A percentile compares a stretch with the other conserved stretches of the same genome.
Conservation (phyloP, 768 basidiomycete genomes). For the Leccinum broughii region DNA sequence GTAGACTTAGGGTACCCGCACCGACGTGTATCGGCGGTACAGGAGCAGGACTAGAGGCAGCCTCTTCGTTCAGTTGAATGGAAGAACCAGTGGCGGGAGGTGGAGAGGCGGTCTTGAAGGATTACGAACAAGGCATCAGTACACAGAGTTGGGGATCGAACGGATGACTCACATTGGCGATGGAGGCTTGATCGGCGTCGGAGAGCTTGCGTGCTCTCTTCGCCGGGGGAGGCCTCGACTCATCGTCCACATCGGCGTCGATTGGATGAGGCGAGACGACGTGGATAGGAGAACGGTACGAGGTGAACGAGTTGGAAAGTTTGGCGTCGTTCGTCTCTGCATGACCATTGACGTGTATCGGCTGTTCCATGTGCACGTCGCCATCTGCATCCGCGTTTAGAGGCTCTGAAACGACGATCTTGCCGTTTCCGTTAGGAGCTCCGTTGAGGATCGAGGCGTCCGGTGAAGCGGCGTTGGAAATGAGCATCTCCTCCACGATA, state of each 20-base stretch:
- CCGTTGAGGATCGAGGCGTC: slow-evolving; percentile 5
- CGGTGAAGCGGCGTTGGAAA: slow-evolving; percentile 17
- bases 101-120: slow-evolving; percentile 68
- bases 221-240: slow-evolving; percentile 72
- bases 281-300: slow-evolving; percentile 37
- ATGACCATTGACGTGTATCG: slow-evolving; percentile 28
- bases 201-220: slow-evolving; percentile 78
- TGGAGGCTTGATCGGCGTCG: slow-evolving; percentile 72
- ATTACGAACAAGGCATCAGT: slow-evolving; percentile 43
- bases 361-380: slow-evolving; percentile 33
- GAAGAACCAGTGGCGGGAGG: slow-evolving; percentile 58
- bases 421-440: slow-evolving; percentile 25
- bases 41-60: slow-evolving; percentile 17
- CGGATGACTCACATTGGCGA: slow-evolving; percentile 64
- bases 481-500: slow-evolving; percentile 16
- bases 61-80: slow-evolving; percentile 32
- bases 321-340: slow-evolving; percentile 9
- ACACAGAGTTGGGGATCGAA: slow-evolving; percentile 52
- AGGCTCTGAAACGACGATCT: slow-evolving; percentile 35
- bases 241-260: slow-evolving; percentile 38
- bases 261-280: slow-evolving; percentile 31
- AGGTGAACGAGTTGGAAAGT: slow-evolving; percentile 29
- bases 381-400: slow-evolving; percentile 28
- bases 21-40: slow-evolving; percentile 9
- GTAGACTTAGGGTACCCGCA: slow-evolving; percentile 50